Conservation (phyloP, 768 basidiomycete species). For the Rhodotorula sphaerocarpa region DNA sequence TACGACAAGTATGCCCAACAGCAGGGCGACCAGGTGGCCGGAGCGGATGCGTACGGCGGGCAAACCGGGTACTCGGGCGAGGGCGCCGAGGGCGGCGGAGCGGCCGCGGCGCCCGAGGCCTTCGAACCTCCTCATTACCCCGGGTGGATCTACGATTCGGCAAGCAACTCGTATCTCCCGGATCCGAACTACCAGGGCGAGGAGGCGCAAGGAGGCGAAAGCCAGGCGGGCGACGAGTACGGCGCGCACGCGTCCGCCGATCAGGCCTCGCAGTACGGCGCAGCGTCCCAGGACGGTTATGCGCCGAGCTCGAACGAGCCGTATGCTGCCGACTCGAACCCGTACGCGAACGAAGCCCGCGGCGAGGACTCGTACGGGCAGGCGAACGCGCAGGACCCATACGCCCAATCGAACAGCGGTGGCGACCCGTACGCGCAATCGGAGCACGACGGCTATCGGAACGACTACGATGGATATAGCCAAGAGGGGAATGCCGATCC, state of each 20-base stretch:
- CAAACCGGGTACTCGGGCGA: neutral
- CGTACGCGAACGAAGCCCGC: constrained; percentile 8
- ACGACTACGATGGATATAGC: too few relatives aligned
- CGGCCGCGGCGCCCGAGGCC: too few relatives aligned
- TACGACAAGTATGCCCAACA: neutral
- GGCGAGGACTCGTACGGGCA: neutral
- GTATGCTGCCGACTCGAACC: constrained; percentile 6
- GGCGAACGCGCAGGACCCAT: neutral
- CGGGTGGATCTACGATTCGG: constrained; percentile 14
- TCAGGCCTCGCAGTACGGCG: neutral
- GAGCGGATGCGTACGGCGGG: neutral
- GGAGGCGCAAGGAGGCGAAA: neutral
- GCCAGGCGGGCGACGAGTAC: neutral
- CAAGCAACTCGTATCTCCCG: constrained; percentile 4
- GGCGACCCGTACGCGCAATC: constrained; percentile 5
- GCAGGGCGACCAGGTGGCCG: neutral
- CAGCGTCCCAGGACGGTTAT: neutral
- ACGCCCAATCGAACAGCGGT: neutral
- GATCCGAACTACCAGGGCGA: neutral
- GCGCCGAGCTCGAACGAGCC: neutral
- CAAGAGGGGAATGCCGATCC: neutral
- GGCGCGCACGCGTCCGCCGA: neutral
- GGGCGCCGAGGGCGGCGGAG: neutral
- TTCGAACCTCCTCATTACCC: constrained; percentile 28
- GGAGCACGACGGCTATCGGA: neutral